Evolutionary conservation across 2,329 filamentous ascomycete genomes (phyloP).

Genomic region (Bretziella fagacearum): DNA sequence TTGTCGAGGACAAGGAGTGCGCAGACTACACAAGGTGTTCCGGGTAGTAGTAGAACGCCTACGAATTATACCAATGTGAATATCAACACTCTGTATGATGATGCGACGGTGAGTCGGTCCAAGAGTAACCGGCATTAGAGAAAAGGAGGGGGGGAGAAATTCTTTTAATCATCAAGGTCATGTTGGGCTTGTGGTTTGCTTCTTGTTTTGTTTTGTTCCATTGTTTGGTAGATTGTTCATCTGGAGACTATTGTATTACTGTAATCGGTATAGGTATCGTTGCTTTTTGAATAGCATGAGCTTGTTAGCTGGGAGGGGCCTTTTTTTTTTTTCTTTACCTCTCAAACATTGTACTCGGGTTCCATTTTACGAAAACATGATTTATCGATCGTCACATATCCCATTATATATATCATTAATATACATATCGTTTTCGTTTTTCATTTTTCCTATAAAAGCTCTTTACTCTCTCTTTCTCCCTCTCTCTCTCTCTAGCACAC

Average conservation of each 20-base stretch:
- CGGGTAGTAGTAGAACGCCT: not conserved
- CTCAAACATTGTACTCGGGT: not conserved
- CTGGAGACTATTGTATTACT: not conserved
- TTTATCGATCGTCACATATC: conserved; percentile 9
- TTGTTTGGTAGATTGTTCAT: not conserved
- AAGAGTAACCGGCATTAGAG: conserved; percentile 12
- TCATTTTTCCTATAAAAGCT: not conserved
- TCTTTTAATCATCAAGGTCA: too few species aligned
- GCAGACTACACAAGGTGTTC: conserved; percentile 2
- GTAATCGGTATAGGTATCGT: not conserved
- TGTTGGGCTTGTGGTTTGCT: too few species aligned
- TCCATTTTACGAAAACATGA: conserved; percentile 5
- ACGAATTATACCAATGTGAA: conserved; percentile 3
- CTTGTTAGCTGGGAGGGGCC: not conserved
- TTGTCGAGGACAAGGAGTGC: conserved; percentile 9
- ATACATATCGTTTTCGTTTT: conserved; percentile 12
- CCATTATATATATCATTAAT: conserved; percentile 15
- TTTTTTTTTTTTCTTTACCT: conserved; percentile 7
- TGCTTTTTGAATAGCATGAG: too few species aligned
- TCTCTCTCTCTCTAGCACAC: conserved; percentile 36
- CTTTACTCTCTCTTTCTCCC: not conserved
- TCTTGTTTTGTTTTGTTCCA: not conserved
- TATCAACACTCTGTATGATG: conserved; percentile 7
- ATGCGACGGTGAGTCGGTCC: conserved; percentile 5
- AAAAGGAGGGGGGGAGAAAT: not conserved